Evolutionary conservation across 805 yeast genomes (phyloP).

Genomic region (Wickerhamiella australiensis): DNA sequence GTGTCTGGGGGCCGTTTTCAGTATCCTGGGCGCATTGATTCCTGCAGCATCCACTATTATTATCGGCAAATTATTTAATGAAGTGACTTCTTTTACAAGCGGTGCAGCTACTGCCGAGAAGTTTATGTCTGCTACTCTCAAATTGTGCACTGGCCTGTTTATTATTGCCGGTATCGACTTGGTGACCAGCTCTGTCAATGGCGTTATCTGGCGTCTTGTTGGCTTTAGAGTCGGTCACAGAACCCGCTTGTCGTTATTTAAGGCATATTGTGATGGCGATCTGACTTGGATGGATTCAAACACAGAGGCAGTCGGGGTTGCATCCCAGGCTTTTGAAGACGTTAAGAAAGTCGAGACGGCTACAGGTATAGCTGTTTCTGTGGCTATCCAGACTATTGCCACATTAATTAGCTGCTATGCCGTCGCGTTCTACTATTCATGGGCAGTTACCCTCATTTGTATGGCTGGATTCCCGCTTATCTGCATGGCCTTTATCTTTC

Average conservation of each 20-base stretch:
- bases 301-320: conserved; percentile 46
- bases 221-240: conserved; percentile 61
- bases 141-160: conserved; percentile 31
- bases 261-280: conserved; percentile 36
- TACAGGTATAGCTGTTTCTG: conserved; percentile 46
- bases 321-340: conserved; percentile 43
- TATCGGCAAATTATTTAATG: conserved; percentile 51
- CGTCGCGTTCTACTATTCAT: conserved; percentile 58
- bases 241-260: conserved; percentile 39
- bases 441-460: conserved; percentile 75
- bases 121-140: conserved; percentile 32
- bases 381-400: conserved; percentile 58
- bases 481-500: conserved; percentile 33
- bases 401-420: conserved; percentile 45
- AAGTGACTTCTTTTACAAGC: conserved; percentile 29
- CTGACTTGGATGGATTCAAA: conserved; percentile 54
- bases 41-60: conserved; percentile 36
- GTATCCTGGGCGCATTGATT: conserved; percentile 5
- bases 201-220: conserved; percentile 49
- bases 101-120: conserved; percentile 26
- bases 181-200: conserved; percentile 41
- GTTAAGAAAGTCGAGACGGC: conserved; percentile 21
- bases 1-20: not conserved
- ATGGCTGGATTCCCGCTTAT: conserved; percentile 63
- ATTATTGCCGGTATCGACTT: conserved; percentile 38